These are phyloP conservation scores for Wakefieldia striispora DNA, from an alignment of 768 basidiomycete genomes.

Conservation along the genomic window DNA sequence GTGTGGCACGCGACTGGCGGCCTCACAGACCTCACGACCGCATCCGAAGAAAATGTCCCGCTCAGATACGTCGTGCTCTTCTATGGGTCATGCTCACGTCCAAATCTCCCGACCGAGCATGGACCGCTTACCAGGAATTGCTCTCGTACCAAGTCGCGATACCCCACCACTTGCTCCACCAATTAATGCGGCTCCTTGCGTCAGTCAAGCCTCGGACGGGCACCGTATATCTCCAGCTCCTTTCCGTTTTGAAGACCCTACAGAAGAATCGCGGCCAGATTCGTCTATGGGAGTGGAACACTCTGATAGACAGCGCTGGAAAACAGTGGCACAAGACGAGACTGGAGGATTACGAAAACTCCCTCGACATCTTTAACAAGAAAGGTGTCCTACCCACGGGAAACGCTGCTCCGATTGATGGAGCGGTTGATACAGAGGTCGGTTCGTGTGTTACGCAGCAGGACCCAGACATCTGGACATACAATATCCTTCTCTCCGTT, in stretches of 20 bases:
- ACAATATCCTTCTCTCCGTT: constrained; percentile 63
- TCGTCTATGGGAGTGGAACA: constrained; percentile 73
- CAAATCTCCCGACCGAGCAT: constrained; percentile 34
- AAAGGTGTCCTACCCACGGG: constrained; percentile 42
- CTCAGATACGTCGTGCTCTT: constrained; percentile 23
- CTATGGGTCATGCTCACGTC: constrained; percentile 35
- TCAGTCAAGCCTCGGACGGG: constrained; percentile 55
- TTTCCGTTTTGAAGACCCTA: constrained; percentile 64
- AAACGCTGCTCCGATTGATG: constrained; percentile 6
- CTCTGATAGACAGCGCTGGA: constrained; percentile 65
- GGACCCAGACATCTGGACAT: constrained; percentile 65
- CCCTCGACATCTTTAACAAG: constrained; percentile 60
- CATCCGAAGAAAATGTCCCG: constrained; percentile 17
- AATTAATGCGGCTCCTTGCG: constrained; percentile 59
- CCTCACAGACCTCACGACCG: neutral
- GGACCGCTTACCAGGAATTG: constrained; percentile 43
- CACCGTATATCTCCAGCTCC: constrained; percentile 56
- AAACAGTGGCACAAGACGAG: constrained; percentile 61
- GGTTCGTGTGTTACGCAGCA: constrained; percentile 1
- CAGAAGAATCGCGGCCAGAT: constrained; percentile 53
- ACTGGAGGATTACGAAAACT: constrained; percentile 54
- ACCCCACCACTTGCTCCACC: constrained; percentile 51
- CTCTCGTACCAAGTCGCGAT: constrained; percentile 24
- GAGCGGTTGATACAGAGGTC: constrained; percentile 5
- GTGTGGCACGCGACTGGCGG: neutral